These are phyloP conservation scores for Alternaria longipes DNA, from an alignment of 2,329 filamentous ascomycete genomes.

Conservation along the genomic window DNA sequence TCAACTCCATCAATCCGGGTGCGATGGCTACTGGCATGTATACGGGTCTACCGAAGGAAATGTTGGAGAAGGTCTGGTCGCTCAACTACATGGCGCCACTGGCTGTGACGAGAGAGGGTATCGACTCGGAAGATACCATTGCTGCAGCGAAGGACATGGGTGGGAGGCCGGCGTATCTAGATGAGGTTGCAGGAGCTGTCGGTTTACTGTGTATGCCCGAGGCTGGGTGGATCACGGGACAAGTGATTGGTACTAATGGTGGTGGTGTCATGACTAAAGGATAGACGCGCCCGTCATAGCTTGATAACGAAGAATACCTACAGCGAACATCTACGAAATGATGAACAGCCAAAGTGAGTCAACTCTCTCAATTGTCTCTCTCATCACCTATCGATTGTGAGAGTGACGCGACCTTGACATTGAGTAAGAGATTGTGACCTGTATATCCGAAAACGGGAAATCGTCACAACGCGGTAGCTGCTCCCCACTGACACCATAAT, in stretches of 20 bases:
- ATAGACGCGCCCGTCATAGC: not conserved
- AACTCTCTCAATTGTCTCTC: too few species aligned
- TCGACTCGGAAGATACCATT: slow-evolving; percentile 64
- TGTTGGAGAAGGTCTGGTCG: slow-evolving; percentile 64
- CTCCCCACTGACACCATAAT: too few species aligned
- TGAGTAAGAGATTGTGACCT: too few species aligned
- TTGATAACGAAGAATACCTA: not conserved
- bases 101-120: slow-evolving; percentile 55
- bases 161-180: slow-evolving; percentile 65
- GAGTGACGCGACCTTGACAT: too few species aligned
- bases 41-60: slow-evolving; percentile 65
- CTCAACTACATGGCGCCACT: slow-evolving; percentile 71
- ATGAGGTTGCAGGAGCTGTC: slow-evolving; percentile 75
- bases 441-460: too few species aligned
- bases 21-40: slow-evolving; percentile 67
- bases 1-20: slow-evolving; percentile 70
- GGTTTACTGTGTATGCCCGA: slow-evolving; percentile 76
- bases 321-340: too few species aligned
- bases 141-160: slow-evolving; percentile 63
- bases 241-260: slow-evolving; percentile 78
- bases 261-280: slow-evolving; percentile 67
- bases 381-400: too few species aligned
- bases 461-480: too few species aligned
- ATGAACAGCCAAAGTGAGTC: not conserved
- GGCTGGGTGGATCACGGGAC: slow-evolving; percentile 75